Conservation (phyloP, 352 stramenopile species). For the Globisporangium paddicum region DNA sequence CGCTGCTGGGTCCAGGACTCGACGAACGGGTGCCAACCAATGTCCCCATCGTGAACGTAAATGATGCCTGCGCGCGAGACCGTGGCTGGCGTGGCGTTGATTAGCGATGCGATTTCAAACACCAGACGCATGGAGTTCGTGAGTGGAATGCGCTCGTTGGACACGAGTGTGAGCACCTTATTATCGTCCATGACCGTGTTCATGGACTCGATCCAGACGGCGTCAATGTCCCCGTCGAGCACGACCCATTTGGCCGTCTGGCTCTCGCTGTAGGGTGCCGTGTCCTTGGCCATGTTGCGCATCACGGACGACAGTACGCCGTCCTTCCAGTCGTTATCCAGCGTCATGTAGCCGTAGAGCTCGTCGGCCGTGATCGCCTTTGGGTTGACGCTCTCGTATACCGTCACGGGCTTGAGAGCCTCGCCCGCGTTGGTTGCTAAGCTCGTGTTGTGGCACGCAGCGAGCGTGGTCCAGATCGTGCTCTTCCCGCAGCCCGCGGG, state of each 20-base stretch:
- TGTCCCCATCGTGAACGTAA: constrained; percentile 92
- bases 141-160: constrained; percentile 96
- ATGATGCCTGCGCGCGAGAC: constrained; percentile 97
- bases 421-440: constrained; percentile 20
- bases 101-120: constrained; percentile 96
- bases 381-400: constrained; percentile 94
- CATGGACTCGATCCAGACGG: constrained; percentile 94
- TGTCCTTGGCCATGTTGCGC: constrained; percentile 95
- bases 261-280: constrained; percentile 75
- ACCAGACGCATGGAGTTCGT: constrained; percentile 95
- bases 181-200: constrained; percentile 92
- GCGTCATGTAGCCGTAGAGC: constrained; percentile 95
- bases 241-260: constrained; percentile 91
- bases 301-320: constrained; percentile 95
- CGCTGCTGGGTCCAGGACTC: constrained; percentile 91
- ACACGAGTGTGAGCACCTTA: constrained; percentile 95
- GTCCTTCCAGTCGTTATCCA: constrained; percentile 98
- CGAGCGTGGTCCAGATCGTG: constrained; percentile 94
- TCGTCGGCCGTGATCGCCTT: constrained; percentile 93
- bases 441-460: constrained; percentile 57
- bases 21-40: constrained; percentile 93
- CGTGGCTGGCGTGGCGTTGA: constrained; percentile 94
- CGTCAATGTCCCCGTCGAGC: constrained; percentile 94
- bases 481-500: constrained; percentile 94
- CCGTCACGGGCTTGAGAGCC: constrained; percentile 86